These are phyloP conservation scores for Letharia columbiana DNA, from an alignment of 495 filamentous ascomycete species.

Conservation along the genomic window DNA sequence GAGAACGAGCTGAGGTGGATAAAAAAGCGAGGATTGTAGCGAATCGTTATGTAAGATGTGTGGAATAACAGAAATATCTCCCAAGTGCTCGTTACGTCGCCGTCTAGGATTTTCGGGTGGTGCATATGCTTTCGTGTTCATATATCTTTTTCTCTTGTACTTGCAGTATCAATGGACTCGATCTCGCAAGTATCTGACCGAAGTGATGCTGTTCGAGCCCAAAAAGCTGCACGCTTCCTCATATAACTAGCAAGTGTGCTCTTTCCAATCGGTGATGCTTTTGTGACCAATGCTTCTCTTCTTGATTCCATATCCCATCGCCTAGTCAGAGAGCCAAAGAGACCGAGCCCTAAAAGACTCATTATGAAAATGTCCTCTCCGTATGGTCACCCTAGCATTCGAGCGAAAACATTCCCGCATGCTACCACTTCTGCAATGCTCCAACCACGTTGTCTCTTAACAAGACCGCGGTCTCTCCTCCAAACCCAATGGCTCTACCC, in stretches of 20 bases:
- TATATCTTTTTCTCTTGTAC: background rate
- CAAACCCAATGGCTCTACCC: slow-evolving; percentile 15
- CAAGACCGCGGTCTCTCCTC: background rate
- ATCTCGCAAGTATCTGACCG: background rate
- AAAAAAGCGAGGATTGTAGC: slow-evolving; percentile 2
- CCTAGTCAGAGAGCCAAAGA: too few species aligned
- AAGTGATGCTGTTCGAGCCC: background rate
- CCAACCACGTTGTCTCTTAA: background rate
- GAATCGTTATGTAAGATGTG: background rate
- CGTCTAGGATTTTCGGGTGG: background rate
- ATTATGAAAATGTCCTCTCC: slow-evolving; percentile 4
- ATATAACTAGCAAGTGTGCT: too few species aligned
- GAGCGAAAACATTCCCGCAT: background rate
- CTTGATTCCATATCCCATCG: too few species aligned
- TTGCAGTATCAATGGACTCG: background rate
- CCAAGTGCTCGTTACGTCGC: background rate
- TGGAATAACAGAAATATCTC: background rate
- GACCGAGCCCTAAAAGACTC: too few species aligned
- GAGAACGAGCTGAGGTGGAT: slow-evolving; percentile 5
- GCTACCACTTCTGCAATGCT: slow-evolving; percentile 6
- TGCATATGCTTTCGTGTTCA: background rate
- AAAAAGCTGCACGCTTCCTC: too few species aligned
- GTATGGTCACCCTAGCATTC: background rate
- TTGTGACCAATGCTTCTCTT: too few species aligned
- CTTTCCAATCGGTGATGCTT: too few species aligned